Percentiles rank a stretch among this genome's conserved stretches.
Conservation (phyloP, 805 yeast genomes). For the Myxozyma melibiosi region DNA sequence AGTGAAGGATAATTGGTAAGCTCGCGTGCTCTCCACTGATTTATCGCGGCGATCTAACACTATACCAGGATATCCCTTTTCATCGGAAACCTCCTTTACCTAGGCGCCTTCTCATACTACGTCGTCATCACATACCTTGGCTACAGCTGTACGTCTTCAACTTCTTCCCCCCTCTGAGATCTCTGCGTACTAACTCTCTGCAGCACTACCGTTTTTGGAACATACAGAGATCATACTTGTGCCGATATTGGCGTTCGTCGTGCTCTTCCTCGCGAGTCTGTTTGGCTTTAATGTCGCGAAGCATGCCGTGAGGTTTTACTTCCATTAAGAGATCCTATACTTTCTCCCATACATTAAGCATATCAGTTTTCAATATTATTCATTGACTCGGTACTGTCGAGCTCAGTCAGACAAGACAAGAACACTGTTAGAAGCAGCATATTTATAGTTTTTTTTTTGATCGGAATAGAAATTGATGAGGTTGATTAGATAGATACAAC, state of each 20-base stretch:
- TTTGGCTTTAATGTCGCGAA: constrained; percentile 75
- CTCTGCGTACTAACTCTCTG: neutral
- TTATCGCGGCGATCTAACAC: neutral
- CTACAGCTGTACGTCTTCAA: constrained; percentile 56
- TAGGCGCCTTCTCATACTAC: constrained; percentile 73
- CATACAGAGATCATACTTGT: constrained; percentile 62
- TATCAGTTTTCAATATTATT: no score
- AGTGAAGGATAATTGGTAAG: constrained; percentile 57
- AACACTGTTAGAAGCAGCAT: no score
- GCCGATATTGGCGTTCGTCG: constrained; percentile 49
- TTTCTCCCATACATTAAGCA: no score
- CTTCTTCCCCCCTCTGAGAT: neutral
- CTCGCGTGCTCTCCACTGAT: neutral
- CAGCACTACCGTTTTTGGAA: constrained; percentile 60
- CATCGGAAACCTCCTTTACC: constrained; percentile 77
- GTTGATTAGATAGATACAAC: no score
- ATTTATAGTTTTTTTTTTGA: no score
- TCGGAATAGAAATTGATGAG: no score
- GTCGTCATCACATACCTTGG: constrained; percentile 83
- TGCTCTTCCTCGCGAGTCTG: constrained; percentile 62
- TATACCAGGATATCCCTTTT: constrained; percentile 53
- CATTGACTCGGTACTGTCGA: no score
- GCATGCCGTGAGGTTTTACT: constrained; percentile 55
- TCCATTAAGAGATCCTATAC: constrained; percentile 26
- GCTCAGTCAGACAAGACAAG: no score